Evolutionary conservation across 345 rosid genomes (phyloP), one percentile per base, ranked within the genome.

Genomic region (Sapria himalayana): DNA sequence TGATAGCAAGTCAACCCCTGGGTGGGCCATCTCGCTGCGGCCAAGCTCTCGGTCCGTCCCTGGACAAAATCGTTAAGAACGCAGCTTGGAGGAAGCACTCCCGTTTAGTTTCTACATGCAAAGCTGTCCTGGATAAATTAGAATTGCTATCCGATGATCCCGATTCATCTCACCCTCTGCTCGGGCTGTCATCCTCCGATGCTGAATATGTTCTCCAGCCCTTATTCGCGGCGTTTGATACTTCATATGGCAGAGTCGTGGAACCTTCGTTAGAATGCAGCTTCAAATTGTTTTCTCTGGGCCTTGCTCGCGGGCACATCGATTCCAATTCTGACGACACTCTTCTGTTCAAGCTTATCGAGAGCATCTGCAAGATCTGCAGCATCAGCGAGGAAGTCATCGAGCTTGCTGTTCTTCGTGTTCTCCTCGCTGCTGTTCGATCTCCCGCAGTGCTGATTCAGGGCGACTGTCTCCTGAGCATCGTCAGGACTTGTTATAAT

Each of bases 61-160:
- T 86, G 46, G 97, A 81, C 56, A 76, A 78, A 66, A 78, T 86
- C 67, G 66, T 86, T 6, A 86, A 86, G 50, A 86, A 86, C 49
- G 92, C 94, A 3, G 92, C 92, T 4, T 86, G 97, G 94, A 59
- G 97, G 19, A 86, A 86, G 63, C 97, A 86, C 50, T 67, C 92
- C 15, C 71, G 68, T 54, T 63, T 86, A 29, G 97, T 86, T 39
- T 60, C 92, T 54, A 54, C 92, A 21, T 78, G 89, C 64, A 86
- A 81, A 52, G 66, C 94, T 14, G 76, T 65, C 46, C 92, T 86
- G 47, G 89, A 86, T 71, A 64, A 49, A 57, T 80, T 86, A 37
- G 79, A 76, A 15, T 41, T 77, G 25, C 55, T 78, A n/a, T n/a
- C n/a, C n/a, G n/a, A n/a, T n/a, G 61, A 62, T 58, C 58, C 67